Percentiles rank a stretch among this genome's conserved stretches.
These are phyloP conservation scores for Styphnolobium japonicum DNA, from an alignment of 306 rosid species.

Conservation along the genomic window DNA sequence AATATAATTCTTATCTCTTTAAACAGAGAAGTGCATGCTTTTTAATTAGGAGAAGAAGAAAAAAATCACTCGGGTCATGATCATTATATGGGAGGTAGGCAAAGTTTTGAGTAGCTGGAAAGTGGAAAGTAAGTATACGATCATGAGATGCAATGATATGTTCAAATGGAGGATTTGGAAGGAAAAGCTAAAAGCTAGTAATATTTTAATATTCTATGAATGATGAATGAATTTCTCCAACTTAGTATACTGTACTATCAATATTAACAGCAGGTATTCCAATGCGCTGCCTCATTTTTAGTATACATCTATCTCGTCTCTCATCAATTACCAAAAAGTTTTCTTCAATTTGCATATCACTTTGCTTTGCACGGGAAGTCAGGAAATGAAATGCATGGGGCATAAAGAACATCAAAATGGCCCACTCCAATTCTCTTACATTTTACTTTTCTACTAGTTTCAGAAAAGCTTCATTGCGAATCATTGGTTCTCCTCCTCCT, in stretches of 20 bases:
- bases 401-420: too few relatives aligned
- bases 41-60: background rate
- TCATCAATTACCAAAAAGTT: background rate
- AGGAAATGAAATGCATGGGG: too few relatives aligned
- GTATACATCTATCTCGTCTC: background rate
- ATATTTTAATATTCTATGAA: background rate
- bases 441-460: too few relatives aligned
- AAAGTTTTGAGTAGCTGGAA: conserved; percentile 28
- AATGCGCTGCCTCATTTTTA: too few relatives aligned
- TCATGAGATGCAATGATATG: conserved; percentile 14
- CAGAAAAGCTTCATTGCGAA: background rate
- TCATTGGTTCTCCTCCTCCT: background rate
- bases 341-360: background rate
- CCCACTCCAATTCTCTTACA: too few relatives aligned
- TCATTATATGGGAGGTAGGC: conserved; percentile 1
- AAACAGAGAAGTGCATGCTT: background rate
- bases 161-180: background rate
- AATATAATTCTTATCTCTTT: background rate
- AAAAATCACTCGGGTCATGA: too few relatives aligned
- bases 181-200: background rate
- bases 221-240: background rate
- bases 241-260: too few relatives aligned
- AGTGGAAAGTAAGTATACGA: conserved; percentile 10
- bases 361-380: too few relatives aligned
- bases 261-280: too few relatives aligned